phyloP scores from a whole-genome alignment of 2,329 filamentous ascomycete species.

The Cladosporium sp. region DNA sequence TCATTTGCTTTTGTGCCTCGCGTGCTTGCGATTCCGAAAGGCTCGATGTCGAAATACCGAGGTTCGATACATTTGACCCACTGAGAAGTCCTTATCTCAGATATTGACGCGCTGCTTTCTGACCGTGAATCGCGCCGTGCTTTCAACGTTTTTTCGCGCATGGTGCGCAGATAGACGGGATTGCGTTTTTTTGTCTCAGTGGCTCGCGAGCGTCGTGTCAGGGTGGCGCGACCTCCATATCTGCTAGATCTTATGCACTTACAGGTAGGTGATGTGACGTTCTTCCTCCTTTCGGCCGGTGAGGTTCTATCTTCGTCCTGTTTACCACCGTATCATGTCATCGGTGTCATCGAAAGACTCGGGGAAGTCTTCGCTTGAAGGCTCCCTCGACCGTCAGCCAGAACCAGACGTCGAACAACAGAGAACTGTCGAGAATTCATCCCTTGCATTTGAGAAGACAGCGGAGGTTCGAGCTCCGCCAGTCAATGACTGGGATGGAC shows the following conservation, averaged over 20 bases:
- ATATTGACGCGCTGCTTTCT: not conserved
- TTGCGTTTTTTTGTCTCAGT: not conserved
- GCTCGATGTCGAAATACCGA: conserved; percentile 2
- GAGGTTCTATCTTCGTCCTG: not conserved
- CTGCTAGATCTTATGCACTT: not conserved
- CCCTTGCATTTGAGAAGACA: not conserved
- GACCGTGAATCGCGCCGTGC: conserved; percentile 2
- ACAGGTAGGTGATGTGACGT: not conserved
- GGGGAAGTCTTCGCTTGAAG: not conserved
- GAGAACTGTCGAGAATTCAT: not conserved
- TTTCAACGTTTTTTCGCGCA: conserved; percentile 9
- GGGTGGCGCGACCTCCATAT: not conserved
- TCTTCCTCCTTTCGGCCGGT: not conserved
- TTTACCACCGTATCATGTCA: not conserved
- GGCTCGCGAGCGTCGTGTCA: not conserved
- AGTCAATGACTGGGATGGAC: conserved; percentile 26
- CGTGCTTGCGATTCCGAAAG: not conserved
- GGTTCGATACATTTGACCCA: not conserved
- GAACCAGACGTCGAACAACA: not conserved
- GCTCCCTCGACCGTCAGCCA: not conserved
- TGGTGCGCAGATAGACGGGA: not conserved
- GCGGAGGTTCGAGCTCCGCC: not conserved
- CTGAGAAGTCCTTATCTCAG: not conserved
- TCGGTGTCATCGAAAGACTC: conserved; percentile 4
- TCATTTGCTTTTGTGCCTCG: not conserved